Conservation (phyloP, 495 filamentous ascomycete genomes). For the Penicillium samsonianum region DNA sequence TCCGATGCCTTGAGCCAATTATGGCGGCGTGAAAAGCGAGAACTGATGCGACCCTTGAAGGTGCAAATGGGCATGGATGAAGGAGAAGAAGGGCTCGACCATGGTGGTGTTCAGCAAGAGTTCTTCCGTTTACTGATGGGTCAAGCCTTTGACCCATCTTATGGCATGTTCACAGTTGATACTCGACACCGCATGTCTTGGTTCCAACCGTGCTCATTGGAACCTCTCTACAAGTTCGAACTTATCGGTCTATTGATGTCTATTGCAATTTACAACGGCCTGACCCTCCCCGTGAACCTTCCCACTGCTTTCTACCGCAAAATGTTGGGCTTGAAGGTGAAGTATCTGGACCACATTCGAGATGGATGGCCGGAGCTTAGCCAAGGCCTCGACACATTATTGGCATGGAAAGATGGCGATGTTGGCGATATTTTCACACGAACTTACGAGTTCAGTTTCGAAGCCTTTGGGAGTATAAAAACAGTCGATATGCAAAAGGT, state of each 20-base stretch:
- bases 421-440: constrained; percentile 79
- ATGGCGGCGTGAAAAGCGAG: constrained; percentile 79
- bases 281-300: constrained; percentile 86
- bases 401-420: constrained; percentile 76
- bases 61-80: constrained; percentile 77
- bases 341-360: constrained; percentile 68
- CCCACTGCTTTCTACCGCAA: constrained; percentile 82
- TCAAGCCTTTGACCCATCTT: constrained; percentile 73
- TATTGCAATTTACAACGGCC: constrained; percentile 90
- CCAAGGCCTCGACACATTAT: constrained; percentile 67
- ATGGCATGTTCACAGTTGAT: constrained; percentile 78
- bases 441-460: constrained; percentile 82
- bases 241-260: constrained; percentile 83
- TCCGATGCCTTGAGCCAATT: constrained; percentile 82
- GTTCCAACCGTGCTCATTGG: constrained; percentile 79
- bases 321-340: constrained; percentile 65
- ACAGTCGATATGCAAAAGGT: constrained; percentile 57
- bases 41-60: constrained; percentile 82
- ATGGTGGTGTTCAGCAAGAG: constrained; percentile 92
- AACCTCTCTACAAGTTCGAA: constrained; percentile 87
- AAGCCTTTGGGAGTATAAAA: constrained; percentile 60
- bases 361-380: constrained; percentile 87
- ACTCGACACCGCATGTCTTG: constrained; percentile 73
- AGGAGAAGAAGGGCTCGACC: constrained; percentile 88
- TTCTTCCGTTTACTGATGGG: constrained; percentile 84